Base-by-base conservation (phyloP, 75 land plant genomes). In the Pinus taeda region DNA sequence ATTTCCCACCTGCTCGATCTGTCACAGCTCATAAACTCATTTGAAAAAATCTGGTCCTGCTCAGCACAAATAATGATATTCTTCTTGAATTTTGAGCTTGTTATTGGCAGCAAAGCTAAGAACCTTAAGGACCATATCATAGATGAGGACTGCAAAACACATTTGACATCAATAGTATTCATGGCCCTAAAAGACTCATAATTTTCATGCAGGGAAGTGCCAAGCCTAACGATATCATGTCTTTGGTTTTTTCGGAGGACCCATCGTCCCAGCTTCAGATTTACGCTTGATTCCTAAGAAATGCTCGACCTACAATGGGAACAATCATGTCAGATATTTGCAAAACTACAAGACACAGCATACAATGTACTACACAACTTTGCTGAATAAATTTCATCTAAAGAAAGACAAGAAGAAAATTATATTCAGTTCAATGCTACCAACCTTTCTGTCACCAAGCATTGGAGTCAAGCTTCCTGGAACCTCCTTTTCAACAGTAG, bases 381-480 rank as follows among this genome's bases (percentile, higher is more conserved):
- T 76, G 37, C 30, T 71, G 1, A 66, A 39, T 33, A 24, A 65
- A 17, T 67, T 75, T 65, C 57, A 26, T 21, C 37, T 29, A 76
- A 71, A 49, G 1, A 36, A 3, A 56, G 33, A 4, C 15, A 76
- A 33, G 18, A 55, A 37, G 45, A 76, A 76, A 22, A 7, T 30
- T 24, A 15, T 15, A 24, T 33, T 15, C 2, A 60, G n/a, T 33
- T 69, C 42, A 36, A 17, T 37, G 21, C 37, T 14, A 81, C 84
- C 66, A 61, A 88, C 91, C 91, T 91, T 93, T 69, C 81, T 85
- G 75, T 96, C 94, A 20, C 98, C 98, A 77, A 94, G 91, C 98
- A 96, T 96, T 14, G 98, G 98, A 39, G 98, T 96, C 73, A 96
- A 85, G 77, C 97, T 88, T 36, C 99, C 99, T 30, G 85, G 83